A percentile compares a stretch with the other conserved stretches of the same genome.
phyloP scores from a whole-genome alignment of 177 flowering plant genomes.

The Vitis hybrid region DNA sequence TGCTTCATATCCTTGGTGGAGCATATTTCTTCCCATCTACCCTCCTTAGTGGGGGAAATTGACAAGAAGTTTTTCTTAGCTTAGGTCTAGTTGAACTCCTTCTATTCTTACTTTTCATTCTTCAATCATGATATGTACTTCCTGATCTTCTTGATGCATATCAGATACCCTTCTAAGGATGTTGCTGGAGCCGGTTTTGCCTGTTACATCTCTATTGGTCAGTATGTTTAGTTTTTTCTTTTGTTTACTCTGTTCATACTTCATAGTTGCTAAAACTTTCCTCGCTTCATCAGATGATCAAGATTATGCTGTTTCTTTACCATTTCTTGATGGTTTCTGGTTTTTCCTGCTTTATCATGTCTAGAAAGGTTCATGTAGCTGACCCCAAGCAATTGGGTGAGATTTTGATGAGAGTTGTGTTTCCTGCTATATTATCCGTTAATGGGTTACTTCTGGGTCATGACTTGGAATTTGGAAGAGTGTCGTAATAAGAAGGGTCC shows the following conservation, averaged over 20 bases:
- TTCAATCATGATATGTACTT: neutral
- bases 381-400: neutral
- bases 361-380: neutral
- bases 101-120: neutral
- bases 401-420: neutral
- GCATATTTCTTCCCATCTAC: neutral
- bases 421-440: neutral
- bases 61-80: neutral
- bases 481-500: too few species aligned
- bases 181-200: conserved; percentile 43
- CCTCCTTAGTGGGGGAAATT: neutral
- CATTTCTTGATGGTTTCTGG: neutral
- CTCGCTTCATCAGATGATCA: neutral
- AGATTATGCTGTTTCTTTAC: neutral
- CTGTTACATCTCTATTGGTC: conserved; percentile 33
- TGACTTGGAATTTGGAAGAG: too few species aligned
- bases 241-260: neutral
- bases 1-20: neutral
- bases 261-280: neutral
- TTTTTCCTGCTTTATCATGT: neutral
- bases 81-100: neutral
- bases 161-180: conserved; percentile 42
- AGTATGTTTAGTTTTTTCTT: conserved; percentile 8
- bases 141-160: conserved; percentile 12
- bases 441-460: neutral